Percentiles rank a stretch among this genome's conserved stretches.
Evolutionary conservation across 2,329 filamentous ascomycete genomes (phyloP).

Genomic region (Knoxdaviesia proteae): DNA sequence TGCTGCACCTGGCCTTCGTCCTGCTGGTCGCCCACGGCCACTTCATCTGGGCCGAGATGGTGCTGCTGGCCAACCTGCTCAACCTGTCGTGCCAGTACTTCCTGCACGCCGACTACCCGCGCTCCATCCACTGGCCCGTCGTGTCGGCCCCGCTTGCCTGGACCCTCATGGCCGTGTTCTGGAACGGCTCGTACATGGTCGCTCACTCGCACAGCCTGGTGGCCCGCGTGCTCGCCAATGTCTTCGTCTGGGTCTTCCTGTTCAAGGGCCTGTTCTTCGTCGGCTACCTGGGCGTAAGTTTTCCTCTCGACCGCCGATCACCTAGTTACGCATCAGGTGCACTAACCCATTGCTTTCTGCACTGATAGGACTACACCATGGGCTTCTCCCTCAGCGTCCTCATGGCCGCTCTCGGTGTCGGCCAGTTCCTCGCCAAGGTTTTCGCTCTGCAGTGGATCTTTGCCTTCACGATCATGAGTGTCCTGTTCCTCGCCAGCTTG

Average conservation of each 20-base stretch:
- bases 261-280: slow-evolving; percentile 63
- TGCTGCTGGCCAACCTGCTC: slow-evolving; percentile 62
- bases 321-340: slow-evolving; percentile 1
- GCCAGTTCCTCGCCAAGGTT: slow-evolving; percentile 52
- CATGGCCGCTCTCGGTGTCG: slow-evolving; percentile 52
- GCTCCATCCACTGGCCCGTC: slow-evolving; percentile 56
- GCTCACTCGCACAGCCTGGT: slow-evolving; percentile 41
- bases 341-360: background rate
- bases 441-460: slow-evolving; percentile 86
- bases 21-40: slow-evolving; percentile 61
- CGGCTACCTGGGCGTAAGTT: slow-evolving; percentile 42
- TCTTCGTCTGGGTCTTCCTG: slow-evolving; percentile 72
- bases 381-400: slow-evolving; percentile 61
- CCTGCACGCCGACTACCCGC: slow-evolving; percentile 49
- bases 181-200: slow-evolving; percentile 73
- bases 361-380: slow-evolving; percentile 44
- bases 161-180: slow-evolving; percentile 73
- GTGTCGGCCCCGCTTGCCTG: slow-evolving; percentile 62
- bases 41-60: slow-evolving; percentile 56
- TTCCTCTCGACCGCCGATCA: too few species aligned
- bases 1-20: slow-evolving; percentile 64
- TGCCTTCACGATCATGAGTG: slow-evolving; percentile 60
- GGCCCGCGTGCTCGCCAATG: slow-evolving; percentile 63
- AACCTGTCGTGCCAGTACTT: slow-evolving; percentile 66
- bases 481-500: slow-evolving; percentile 50